Conservation (phyloP, 2,329 filamentous ascomycete genomes). For the Aspergillus fumigatiaffinis region DNA sequence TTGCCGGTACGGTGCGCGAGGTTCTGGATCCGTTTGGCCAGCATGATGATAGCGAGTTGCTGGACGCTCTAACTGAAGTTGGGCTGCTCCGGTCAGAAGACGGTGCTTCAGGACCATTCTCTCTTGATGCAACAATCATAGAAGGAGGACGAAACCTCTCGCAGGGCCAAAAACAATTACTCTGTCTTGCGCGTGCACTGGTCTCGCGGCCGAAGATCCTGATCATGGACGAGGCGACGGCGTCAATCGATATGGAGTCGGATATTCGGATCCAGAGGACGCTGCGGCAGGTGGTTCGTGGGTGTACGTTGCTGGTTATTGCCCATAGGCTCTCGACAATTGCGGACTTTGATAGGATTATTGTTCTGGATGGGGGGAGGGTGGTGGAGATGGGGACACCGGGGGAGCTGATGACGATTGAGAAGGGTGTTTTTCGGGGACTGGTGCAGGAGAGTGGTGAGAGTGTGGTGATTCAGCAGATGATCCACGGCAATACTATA, state of each 20-base stretch:
- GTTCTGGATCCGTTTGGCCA: conserved; percentile 74
- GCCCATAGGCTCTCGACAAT: conserved; percentile 51
- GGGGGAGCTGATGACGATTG: conserved; percentile 54
- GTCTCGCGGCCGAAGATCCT: conserved; percentile 70
- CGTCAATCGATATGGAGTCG: conserved; percentile 72
- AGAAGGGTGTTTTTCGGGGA: conserved; percentile 54
- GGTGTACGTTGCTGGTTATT: conserved; percentile 67
- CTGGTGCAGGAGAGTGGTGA: conserved; percentile 45
- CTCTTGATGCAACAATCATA: conserved; percentile 50
- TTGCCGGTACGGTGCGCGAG: conserved; percentile 69
- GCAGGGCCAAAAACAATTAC: conserved; percentile 26
- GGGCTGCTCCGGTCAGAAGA: too few species aligned
- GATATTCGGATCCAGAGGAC: conserved; percentile 69
- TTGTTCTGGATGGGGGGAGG: conserved; percentile 65
- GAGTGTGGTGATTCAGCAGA: conserved; percentile 12
- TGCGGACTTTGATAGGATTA: conserved; percentile 69
- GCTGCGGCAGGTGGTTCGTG: conserved; percentile 61
- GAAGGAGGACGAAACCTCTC: conserved; percentile 64
- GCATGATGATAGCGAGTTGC: conserved; percentile 62
- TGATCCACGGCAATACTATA: conserved; percentile 1
- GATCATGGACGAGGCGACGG: conserved; percentile 76
- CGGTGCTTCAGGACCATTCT: too few species aligned
- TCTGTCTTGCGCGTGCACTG: conserved; percentile 44
- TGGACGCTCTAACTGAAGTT: too few species aligned
- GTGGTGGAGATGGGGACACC: conserved; percentile 67